A percentile compares a stretch with the other conserved stretches of the same genome.
Evolutionary conservation across 148 eudicot genomes (phyloP).

Genomic region (Vaccinium darrowii): DNA sequence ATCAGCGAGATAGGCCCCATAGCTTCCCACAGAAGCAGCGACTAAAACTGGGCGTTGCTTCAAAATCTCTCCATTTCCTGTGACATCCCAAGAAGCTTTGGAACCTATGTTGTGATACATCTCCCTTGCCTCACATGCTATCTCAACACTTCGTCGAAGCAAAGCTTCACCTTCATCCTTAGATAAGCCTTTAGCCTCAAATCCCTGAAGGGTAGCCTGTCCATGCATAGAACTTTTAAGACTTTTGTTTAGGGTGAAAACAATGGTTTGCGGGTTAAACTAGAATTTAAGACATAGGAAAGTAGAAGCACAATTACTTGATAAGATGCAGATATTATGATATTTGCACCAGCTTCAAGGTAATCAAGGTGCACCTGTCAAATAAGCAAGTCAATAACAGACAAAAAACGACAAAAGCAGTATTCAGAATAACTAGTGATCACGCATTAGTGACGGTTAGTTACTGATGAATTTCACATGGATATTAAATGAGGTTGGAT

Average conservation of each 20-base stretch:
- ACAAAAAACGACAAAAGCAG: neutral
- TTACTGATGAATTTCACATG: neutral
- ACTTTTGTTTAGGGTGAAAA: neutral
- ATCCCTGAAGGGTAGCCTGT: constrained; percentile 96
- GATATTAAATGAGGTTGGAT: neutral
- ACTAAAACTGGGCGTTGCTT: constrained; percentile 64
- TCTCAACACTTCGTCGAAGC: constrained; percentile 78
- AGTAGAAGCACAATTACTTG: constrained; percentile 45
- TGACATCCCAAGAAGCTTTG: constrained; percentile 30
- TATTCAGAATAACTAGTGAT: neutral
- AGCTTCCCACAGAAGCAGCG: constrained; percentile 97
- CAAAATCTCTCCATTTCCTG: constrained; percentile 44
- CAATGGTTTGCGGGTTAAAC: neutral
- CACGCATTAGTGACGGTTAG: neutral
- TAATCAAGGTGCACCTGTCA: constrained; percentile 93
- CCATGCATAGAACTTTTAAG: neutral
- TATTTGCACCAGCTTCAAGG: constrained; percentile 98
- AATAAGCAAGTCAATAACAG: constrained; percentile 7
- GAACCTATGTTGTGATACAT: constrained; percentile 51
- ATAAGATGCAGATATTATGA: constrained; percentile 84
- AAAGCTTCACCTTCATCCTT: constrained; percentile 70
- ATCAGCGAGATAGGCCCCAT: constrained; percentile 97
- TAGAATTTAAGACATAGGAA: neutral
- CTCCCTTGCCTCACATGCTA: constrained; percentile 88
- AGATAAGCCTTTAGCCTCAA: constrained; percentile 77